Evolutionary conservation across 257 asterid species (phyloP).

Genomic region (Solanum commersonii): DNA sequence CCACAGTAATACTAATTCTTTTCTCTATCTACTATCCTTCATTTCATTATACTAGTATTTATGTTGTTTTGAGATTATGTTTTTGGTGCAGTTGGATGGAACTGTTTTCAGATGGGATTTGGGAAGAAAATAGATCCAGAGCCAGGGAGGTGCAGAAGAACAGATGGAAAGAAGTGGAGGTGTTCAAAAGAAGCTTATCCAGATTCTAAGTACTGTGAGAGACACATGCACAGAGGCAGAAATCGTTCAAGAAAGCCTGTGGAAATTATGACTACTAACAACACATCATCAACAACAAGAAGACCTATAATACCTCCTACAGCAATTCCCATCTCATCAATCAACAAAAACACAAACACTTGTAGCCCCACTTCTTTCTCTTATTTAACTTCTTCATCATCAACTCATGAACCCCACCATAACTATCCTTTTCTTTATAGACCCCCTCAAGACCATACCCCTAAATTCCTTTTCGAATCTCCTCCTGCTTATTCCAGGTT

Average conservation of each 20-base stretch:
- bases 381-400: not conserved
- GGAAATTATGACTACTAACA: constrained; percentile 31
- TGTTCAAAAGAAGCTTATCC: constrained; percentile 92
- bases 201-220: constrained; percentile 95
- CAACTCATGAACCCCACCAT: not conserved
- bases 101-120: constrained; percentile 67
- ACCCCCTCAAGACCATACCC: constrained; percentile 18
- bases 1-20: constrained; percentile 21
- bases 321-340: constrained; percentile 22
- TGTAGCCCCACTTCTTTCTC: not conserved
- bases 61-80: not conserved
- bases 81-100: constrained; percentile 63
- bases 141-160: constrained; percentile 95
- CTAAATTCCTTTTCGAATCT: constrained; percentile 36
- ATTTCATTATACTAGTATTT: not conserved
- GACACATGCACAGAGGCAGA: constrained; percentile 99
- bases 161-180: constrained; percentile 97
- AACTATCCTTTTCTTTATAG: constrained; percentile 14
- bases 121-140: constrained; percentile 87
- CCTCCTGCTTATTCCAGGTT: constrained; percentile 34
- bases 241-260: constrained; percentile 99
- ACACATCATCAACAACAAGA: constrained; percentile 9
- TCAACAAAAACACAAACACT: constrained; percentile 5
- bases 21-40: not conserved
- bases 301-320: constrained; percentile 4